These are phyloP conservation scores for Chrysoporthe puriensis DNA, from an alignment of 2,329 filamentous ascomycete genomes.

Conservation along the genomic window DNA sequence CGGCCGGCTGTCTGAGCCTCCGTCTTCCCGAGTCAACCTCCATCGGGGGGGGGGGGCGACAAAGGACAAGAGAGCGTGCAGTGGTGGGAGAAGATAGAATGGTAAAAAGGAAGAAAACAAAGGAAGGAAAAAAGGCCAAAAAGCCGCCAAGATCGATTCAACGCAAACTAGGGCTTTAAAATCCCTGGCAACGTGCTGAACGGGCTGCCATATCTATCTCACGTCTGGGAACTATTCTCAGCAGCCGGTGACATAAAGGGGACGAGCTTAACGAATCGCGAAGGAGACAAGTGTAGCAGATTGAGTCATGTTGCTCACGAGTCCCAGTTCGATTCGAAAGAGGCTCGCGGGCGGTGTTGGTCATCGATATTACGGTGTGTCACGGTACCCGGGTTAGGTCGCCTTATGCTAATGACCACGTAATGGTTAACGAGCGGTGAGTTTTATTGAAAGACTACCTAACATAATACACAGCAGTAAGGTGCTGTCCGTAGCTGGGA, in stretches of 20 bases:
- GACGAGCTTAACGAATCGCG: neutral
- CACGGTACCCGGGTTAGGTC: too few species aligned
- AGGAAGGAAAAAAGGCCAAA: neutral
- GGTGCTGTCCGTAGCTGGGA: conserved; percentile 1
- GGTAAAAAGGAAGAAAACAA: neutral
- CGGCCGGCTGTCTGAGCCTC: too few species aligned
- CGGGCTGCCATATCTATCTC: neutral
- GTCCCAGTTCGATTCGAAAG: neutral
- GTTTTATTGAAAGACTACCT: neutral
- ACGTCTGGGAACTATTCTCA: neutral
- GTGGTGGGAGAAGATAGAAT: too few species aligned
- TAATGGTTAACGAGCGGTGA: neutral
- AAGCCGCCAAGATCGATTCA: too few species aligned
- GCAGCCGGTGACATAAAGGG: neutral
- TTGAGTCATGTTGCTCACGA: neutral
- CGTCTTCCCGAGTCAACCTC: too few species aligned
- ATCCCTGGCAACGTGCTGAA: neutral
- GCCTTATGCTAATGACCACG: neutral
- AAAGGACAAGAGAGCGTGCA: too few species aligned
- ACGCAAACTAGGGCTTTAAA: neutral
- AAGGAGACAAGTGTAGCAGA: neutral
- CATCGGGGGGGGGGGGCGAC: too few species aligned
- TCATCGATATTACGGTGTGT: too few species aligned
- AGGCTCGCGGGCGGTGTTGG: neutral
- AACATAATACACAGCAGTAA: conserved; percentile 1